These are phyloP conservation scores for Stemphylium beticola DNA, from an alignment of 2,329 filamentous ascomycete genomes.

Conservation along the genomic window DNA sequence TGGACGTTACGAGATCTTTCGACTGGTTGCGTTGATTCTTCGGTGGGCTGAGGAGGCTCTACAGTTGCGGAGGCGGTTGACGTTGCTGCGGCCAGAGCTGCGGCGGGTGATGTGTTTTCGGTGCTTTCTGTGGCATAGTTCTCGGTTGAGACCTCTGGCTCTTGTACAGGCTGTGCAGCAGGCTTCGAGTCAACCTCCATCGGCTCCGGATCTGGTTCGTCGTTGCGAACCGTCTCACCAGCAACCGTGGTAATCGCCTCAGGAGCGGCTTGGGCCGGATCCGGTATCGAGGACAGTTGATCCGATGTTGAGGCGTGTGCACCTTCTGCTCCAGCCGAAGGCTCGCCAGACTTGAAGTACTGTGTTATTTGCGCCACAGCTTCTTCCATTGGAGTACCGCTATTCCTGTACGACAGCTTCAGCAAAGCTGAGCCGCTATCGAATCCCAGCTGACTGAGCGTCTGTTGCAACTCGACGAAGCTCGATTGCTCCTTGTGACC, in stretches of 20 bases:
- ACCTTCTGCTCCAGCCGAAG: slow-evolving; percentile 32
- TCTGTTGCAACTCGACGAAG: slow-evolving; percentile 86
- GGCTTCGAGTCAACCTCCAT: slow-evolving; percentile 42
- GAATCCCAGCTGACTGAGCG: slow-evolving; percentile 82
- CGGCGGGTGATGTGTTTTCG: slow-evolving; percentile 27
- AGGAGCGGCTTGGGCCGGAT: slow-evolving; percentile 27
- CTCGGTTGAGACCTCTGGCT: slow-evolving; percentile 21
- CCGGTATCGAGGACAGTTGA: slow-evolving; percentile 35
- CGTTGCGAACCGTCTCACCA: slow-evolving; percentile 29
- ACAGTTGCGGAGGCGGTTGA: slow-evolving; percentile 25
- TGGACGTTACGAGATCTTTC: slow-evolving; percentile 59
- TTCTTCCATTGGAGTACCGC: slow-evolving; percentile 79
- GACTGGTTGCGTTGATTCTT: slow-evolving; percentile 20
- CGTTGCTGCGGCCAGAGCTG: slow-evolving; percentile 30
- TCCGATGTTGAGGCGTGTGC: slow-evolving; percentile 36
- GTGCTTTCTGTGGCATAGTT: slow-evolving; percentile 20
- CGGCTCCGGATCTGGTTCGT: slow-evolving; percentile 34
- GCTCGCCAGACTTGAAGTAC: slow-evolving; percentile 67
- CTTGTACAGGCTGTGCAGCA: slow-evolving; percentile 13
- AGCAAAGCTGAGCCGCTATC: slow-evolving; percentile 83
- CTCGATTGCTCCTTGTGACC: slow-evolving; percentile 70
- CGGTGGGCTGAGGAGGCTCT: slow-evolving; percentile 7
- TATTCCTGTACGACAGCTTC: slow-evolving; percentile 76
- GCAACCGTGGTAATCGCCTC: slow-evolving; percentile 34
- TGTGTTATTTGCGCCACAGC: slow-evolving; percentile 81